Evolutionary conservation across 2,329 filamentous ascomycete genomes (phyloP), one percentile per base, ranked within the genome.

Genomic region (Scedosporium aurantiacum): DNA sequence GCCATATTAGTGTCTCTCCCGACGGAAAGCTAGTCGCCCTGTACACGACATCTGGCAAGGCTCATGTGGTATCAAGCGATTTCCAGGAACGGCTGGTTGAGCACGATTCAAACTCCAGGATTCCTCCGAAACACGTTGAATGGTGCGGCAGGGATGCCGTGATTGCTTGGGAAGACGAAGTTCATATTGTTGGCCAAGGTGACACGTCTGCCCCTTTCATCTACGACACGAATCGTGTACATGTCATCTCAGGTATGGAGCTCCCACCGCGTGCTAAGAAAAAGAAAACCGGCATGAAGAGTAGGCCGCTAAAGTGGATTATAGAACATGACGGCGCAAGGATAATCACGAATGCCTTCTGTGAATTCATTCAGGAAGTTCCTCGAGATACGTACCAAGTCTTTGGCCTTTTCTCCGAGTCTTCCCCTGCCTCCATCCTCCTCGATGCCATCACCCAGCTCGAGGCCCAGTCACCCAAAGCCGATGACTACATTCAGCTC

Each of bases 131-230:
- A 67, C 90, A 94, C 65, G 82, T 99, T 64, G 88, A 94, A 68
- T 99, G 94, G 94, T 99, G 94, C 72, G 94, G 94, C 4, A 93
- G 94, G 68, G 93, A 97, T 73, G 91, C 92, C 14, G 89, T 96
- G 28, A 85, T 99, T 67, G 92, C 92, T 0, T 99, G 94, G 94
- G 94, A 97, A 70, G 94, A 99, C 70, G 94, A 99, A 72, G 87
- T 99, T 3, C 94, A 97, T 70, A 81, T 99, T 28, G 88, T 99
- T 63, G 94, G 93, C 0, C 91, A 91, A 0, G 88, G 87, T 43
- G 90, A 90, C 52, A 83, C 88, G 8, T 86, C 88, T 4, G 85
- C 77, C 50, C 86, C 84, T 64, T 94, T 91, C 72, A 93, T 91
- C 67, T 97, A 97, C 72, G 91, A 97, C 69, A 89, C 88, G 28